Conservation (phyloP, 148 eudicot species). For the Cornus kousa region DNA sequence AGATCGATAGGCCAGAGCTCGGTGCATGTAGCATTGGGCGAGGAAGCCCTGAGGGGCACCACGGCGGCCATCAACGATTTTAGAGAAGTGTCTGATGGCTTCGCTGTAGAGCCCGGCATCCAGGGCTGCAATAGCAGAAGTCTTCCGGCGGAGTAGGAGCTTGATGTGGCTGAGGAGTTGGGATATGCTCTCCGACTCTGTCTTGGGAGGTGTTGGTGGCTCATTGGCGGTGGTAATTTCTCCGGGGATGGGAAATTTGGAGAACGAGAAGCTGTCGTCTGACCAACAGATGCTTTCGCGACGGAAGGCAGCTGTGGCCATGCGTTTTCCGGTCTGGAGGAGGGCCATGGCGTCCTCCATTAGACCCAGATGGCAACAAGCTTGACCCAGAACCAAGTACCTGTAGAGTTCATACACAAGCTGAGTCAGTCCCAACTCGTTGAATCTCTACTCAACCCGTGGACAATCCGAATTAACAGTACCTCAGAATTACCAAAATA, state of each 20-base stretch:
- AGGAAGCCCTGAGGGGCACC: slow-evolving; percentile 84
- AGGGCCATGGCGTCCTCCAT: slow-evolving; percentile 97
- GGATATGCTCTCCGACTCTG: slow-evolving; percentile 62
- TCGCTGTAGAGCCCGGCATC: slow-evolving; percentile 85
- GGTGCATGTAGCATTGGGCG: slow-evolving; percentile 81
- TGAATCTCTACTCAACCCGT: not conserved
- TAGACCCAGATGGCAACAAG: slow-evolving; percentile 84
- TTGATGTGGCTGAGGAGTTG: slow-evolving; percentile 80
- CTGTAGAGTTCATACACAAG: slow-evolving; percentile 26
- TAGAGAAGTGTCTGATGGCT: slow-evolving; percentile 87
- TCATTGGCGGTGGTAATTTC: slow-evolving; percentile 20
- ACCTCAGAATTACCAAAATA: not conserved
- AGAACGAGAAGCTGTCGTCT: slow-evolving; percentile 78
- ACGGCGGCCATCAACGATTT: slow-evolving; percentile 83
- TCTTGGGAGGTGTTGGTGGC: slow-evolving; percentile 38
- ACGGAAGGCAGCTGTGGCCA: slow-evolving; percentile 87
- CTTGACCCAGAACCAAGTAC: slow-evolving; percentile 88
- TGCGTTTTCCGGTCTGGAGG: slow-evolving; percentile 91
- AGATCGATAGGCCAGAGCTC: slow-evolving; percentile 67
- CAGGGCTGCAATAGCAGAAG: slow-evolving; percentile 79
- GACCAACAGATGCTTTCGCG: slow-evolving; percentile 81
- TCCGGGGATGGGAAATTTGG: slow-evolving; percentile 30
- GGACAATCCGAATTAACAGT: not conserved
- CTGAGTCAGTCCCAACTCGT: slow-evolving; percentile 11
- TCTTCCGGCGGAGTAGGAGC: slow-evolving; percentile 81